Conservation (phyloP, 1,284 basidiomycete species). For the Ceratobasidium sp. region DNA sequence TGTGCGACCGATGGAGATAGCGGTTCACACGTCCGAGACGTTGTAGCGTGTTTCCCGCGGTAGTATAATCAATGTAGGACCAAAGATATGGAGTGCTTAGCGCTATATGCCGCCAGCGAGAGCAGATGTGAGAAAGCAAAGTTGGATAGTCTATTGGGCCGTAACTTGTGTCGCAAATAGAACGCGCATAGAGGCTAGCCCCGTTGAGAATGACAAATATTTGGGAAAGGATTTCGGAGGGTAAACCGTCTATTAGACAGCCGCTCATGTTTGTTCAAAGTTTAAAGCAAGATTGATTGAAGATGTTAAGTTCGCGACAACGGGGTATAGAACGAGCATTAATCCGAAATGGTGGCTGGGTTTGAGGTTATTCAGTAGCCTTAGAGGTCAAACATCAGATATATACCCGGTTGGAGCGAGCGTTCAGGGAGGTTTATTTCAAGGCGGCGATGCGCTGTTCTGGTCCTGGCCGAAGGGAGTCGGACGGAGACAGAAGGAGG, state of each 20-base stretch:
- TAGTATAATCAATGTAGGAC: slow-evolving; percentile 11
- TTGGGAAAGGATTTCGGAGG: slow-evolving; percentile 14
- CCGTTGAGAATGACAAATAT: slow-evolving; percentile 25
- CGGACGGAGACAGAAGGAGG: too few relatives aligned
- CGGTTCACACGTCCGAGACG: not conserved
- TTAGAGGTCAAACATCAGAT: too few relatives aligned
- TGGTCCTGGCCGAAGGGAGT: too few relatives aligned
- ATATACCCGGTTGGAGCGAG: too few relatives aligned
- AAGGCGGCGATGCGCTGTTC: too few relatives aligned
- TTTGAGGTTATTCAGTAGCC: too few relatives aligned
- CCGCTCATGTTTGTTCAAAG: not conserved
- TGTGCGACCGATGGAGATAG: slow-evolving; percentile 9
- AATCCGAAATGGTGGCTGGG: too few relatives aligned
- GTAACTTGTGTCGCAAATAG: not conserved
- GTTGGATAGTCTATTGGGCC: slow-evolving; percentile 1
- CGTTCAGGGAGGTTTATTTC: too few relatives aligned
- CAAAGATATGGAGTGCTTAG: slow-evolving; percentile 17
- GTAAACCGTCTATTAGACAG: slow-evolving; percentile 25
- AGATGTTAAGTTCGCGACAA: too few relatives aligned
- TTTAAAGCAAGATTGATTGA: not conserved
- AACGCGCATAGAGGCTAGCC: not conserved
- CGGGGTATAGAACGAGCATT: too few relatives aligned
- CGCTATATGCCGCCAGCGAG: slow-evolving; percentile 23
- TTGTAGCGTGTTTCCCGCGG: not conserved
- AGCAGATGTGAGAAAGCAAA: slow-evolving; percentile 20